phyloP scores from a whole-genome alignment of 1,284 basidiomycete genomes.

The Chalciporus sp. region DNA sequence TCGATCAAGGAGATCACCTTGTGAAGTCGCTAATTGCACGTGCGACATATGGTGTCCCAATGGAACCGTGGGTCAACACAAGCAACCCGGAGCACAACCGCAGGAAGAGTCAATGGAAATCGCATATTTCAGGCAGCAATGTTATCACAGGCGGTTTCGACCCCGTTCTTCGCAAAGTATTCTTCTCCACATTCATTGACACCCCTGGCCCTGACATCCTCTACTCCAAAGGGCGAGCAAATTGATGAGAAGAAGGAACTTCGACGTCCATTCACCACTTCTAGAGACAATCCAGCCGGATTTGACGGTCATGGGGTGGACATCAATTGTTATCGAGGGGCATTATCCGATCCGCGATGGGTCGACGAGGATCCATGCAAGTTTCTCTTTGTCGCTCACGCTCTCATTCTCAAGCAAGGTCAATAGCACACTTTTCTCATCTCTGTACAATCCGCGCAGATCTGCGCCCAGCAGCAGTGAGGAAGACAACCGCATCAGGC shows the following conservation, averaged over 20 bases:
- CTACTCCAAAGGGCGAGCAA: slow-evolving; percentile 16
- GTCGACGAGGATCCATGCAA: slow-evolving; percentile 10
- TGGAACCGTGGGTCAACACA: neutral
- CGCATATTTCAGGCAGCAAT: neutral
- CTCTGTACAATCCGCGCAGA: slow-evolving; percentile 2
- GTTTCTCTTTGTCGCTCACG: neutral
- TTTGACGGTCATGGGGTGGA: neutral
- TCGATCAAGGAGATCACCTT: neutral
- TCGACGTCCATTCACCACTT: slow-evolving; percentile 15
- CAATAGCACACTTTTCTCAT: slow-evolving; percentile 1
- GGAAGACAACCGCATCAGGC: neutral
- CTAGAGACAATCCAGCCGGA: neutral
- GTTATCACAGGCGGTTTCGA: neutral
- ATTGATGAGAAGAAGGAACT: slow-evolving; percentile 27
- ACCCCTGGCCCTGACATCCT: neutral
- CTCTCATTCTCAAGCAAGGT: neutral
- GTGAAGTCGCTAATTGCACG: slow-evolving; percentile 5
- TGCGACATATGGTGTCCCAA: neutral
- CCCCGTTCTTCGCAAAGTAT: neutral
- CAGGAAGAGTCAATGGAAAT: neutral
- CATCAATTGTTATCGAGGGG: slow-evolving; percentile 15
- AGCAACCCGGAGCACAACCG: neutral
- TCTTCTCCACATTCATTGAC: neutral
- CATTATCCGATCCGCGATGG: slow-evolving; percentile 5
- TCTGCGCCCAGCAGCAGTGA: neutral